phyloP scores from a whole-genome alignment of 2,329 filamentous ascomycete species.

The Aureobasidium mangrovei region DNA sequence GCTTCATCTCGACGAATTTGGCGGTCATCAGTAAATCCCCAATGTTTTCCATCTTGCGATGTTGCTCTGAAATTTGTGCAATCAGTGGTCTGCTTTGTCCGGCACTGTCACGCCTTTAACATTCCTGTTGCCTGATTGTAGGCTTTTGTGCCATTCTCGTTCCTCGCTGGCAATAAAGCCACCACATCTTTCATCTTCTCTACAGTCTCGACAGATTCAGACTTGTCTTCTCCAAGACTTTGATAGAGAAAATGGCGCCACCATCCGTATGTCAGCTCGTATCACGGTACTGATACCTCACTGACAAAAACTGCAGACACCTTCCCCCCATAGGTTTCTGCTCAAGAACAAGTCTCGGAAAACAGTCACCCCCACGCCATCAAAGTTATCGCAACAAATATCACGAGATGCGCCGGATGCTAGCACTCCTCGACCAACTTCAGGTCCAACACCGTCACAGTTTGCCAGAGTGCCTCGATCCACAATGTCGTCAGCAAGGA shows the following conservation, averaged over 20 bases:
- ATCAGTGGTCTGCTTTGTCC: no score
- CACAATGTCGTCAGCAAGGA: neutral
- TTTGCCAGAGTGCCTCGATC: slow-evolving; percentile 10
- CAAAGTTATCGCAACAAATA: neutral
- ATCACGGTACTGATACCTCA: neutral
- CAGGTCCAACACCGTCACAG: slow-evolving; percentile 2
- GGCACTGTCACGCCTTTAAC: neutral
- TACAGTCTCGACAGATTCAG: no score
- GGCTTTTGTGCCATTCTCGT: neutral
- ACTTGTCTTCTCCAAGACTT: neutral
- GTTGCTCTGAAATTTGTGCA: no score
- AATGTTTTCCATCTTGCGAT: no score
- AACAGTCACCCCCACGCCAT: neutral
- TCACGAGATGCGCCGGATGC: neutral
- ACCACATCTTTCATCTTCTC: neutral
- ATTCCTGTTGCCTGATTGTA: neutral
- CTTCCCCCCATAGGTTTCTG: slow-evolving; percentile 6
- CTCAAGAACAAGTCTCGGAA: neutral
- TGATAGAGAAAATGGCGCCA: neutral
- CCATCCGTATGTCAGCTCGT: neutral
- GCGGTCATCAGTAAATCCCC: no score
- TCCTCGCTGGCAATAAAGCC: neutral
- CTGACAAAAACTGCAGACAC: neutral
- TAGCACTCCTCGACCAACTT: neutral
- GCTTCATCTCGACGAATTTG: no score